Evolutionary conservation across 1,284 basidiomycete genomes (phyloP).

Genomic region (Cutaneotrichosporon curvatum): DNA sequence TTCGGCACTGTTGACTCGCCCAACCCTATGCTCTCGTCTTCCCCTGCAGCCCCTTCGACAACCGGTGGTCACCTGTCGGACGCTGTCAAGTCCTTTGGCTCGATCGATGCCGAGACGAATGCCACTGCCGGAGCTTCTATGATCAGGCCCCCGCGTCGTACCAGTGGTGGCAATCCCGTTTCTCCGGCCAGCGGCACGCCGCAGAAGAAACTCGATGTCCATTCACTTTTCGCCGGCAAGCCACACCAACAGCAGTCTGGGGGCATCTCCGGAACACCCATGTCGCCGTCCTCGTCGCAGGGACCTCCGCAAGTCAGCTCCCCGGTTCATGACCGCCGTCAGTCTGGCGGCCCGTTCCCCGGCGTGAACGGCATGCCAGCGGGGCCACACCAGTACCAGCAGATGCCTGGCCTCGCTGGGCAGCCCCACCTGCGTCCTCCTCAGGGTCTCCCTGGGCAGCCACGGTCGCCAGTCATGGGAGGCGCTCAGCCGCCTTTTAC

Average conservation of each 20-base stretch:
- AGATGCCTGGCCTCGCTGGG: slow-evolving; percentile 13
- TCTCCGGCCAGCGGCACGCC: slow-evolving; percentile 5
- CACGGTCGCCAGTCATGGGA: slow-evolving; percentile 30
- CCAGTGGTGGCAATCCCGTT: slow-evolving; percentile 22
- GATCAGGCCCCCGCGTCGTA: slow-evolving; percentile 34
- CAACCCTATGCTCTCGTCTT: slow-evolving; percentile 43
- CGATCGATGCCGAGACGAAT: slow-evolving; percentile 53
- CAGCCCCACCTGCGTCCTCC: slow-evolving; percentile 29
- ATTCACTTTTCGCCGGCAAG: slow-evolving; percentile 37
- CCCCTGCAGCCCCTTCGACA: slow-evolving; percentile 45
- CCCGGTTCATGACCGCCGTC: slow-evolving; percentile 25
- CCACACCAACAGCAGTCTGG: slow-evolving; percentile 18
- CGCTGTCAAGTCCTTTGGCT: slow-evolving; percentile 68
- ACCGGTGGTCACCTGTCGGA: slow-evolving; percentile 44
- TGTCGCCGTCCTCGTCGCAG: slow-evolving; percentile 20
- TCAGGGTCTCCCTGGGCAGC: slow-evolving; percentile 23
- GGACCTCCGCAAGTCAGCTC: slow-evolving; percentile 2
- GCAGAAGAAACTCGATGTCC: slow-evolving; percentile 35
- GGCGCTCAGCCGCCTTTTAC: slow-evolving; percentile 14
- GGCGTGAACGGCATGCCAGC: slow-evolving; percentile 24
- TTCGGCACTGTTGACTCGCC: slow-evolving; percentile 74
- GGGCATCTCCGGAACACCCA: slow-evolving; percentile 12
- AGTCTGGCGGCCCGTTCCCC: slow-evolving; percentile 24
- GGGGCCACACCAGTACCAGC: slow-evolving; percentile 14
- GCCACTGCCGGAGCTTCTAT: slow-evolving; percentile 45